phyloP scores from a whole-genome alignment of 768 basidiomycete species.

The Polyporus arcularius region DNA sequence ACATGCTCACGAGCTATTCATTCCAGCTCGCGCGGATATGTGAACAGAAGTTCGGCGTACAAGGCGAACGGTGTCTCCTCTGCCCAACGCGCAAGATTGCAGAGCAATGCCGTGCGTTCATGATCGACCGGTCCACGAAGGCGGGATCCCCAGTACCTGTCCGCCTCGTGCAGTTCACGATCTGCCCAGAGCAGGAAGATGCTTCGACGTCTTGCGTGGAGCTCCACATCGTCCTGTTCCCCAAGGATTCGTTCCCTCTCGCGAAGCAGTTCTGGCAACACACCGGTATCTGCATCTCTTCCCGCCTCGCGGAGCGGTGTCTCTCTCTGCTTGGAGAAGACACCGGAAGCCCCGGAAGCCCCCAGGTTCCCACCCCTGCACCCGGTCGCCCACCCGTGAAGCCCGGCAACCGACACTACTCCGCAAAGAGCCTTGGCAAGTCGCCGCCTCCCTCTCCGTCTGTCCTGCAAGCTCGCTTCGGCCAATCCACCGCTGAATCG shows the following conservation, averaged over 20 bases:
- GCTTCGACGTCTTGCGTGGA: conserved; percentile 44
- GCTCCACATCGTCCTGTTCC: conserved; percentile 84
- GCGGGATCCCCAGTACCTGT: conserved; percentile 47
- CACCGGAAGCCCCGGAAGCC: conserved; percentile 4
- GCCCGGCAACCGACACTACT: conserved; percentile 60
- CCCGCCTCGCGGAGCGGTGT: conserved; percentile 82
- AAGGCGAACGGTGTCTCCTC: conserved; percentile 76
- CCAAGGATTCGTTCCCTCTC: conserved; percentile 53
- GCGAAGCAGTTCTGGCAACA: conserved; percentile 98
- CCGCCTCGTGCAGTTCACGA: conserved; percentile 68
- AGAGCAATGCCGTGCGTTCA: conserved; percentile 73
- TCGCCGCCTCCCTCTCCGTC: not conserved
- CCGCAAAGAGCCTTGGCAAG: conserved; percentile 35
- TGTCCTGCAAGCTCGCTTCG: conserved; percentile 10
- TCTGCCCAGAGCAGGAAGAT: conserved; percentile 58
- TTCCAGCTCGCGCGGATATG: conserved; percentile 76
- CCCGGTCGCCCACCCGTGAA: conserved; percentile 40
- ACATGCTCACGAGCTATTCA: not conserved
- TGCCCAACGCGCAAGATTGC: conserved; percentile 76
- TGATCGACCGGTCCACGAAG: conserved; percentile 50
- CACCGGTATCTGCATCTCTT: conserved; percentile 86
- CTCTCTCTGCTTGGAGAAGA: conserved; percentile 63
- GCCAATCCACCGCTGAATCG: not conserved
- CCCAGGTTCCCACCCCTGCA: conserved; percentile 2
- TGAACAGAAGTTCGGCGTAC: conserved; percentile 72